A percentile compares a stretch with the other conserved stretches of the same genome.
Conservation (phyloP, 305 asterid species). For the Rubia peregrina region DNA sequence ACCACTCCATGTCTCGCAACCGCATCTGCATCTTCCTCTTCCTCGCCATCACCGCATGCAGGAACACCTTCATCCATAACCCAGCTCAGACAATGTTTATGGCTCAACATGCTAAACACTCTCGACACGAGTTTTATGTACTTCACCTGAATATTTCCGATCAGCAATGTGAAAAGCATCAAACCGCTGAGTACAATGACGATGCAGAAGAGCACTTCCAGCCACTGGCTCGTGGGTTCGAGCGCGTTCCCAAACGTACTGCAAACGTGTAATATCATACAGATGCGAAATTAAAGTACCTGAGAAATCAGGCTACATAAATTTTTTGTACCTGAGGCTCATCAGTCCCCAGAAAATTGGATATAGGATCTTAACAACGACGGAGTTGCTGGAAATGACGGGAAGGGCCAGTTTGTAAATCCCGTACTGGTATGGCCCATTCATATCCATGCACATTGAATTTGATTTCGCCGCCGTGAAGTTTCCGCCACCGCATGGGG, state of each 20-base stretch:
- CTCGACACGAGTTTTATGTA: not conserved
- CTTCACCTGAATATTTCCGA: slow-evolving; percentile 84
- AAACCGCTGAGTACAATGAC: slow-evolving; percentile 74
- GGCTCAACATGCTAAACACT: no score
- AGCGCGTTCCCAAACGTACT: slow-evolving; percentile 89
- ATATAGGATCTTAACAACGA: slow-evolving; percentile 69
- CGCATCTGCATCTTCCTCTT: slow-evolving; percentile 88
- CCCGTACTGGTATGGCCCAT: slow-evolving; percentile 79
- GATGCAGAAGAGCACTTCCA: slow-evolving; percentile 81
- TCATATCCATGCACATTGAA: slow-evolving; percentile 62
- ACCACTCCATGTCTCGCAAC: slow-evolving; percentile 95
- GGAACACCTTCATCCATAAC: slow-evolving; percentile 43
- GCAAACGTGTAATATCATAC: slow-evolving; percentile 13
- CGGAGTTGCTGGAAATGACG: slow-evolving; percentile 65
- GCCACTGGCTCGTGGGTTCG: slow-evolving; percentile 83
- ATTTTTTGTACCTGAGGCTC: slow-evolving; percentile 96
- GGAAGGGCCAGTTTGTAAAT: slow-evolving; percentile 91
- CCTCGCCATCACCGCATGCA: slow-evolving; percentile 93
- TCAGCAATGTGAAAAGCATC: slow-evolving; percentile 78
- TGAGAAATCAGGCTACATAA: no score
- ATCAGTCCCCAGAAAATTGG: slow-evolving; percentile 93
- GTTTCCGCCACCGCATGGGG: slow-evolving; percentile 56
- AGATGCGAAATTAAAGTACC: no score
- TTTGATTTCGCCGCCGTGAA: slow-evolving; percentile 25
- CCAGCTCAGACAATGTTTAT: not conserved